phyloP scores from a whole-genome alignment of 2,329 filamentous ascomycete species.

The Lecanicillium sp. region DNA sequence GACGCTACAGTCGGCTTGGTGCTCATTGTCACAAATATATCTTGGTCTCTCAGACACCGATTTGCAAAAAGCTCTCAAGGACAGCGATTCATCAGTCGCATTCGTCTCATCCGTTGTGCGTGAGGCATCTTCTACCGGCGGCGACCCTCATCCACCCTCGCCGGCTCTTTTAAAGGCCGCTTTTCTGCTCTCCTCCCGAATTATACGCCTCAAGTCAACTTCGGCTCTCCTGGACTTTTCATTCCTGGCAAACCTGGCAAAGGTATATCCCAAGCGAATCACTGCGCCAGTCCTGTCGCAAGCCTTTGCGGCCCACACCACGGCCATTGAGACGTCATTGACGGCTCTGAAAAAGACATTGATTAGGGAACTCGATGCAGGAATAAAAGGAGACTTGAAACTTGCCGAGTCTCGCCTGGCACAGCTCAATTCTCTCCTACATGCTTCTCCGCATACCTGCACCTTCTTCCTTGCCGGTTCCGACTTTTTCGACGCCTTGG shows the following conservation, averaged over 20 bases:
- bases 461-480: slow-evolving; percentile 70
- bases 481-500: slow-evolving; percentile 75
- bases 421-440: slow-evolving; percentile 54
- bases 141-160: slow-evolving; percentile 23
- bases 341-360: slow-evolving; percentile 53
- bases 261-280: slow-evolving; percentile 56
- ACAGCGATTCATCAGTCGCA: slow-evolving; percentile 47
- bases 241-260: slow-evolving; percentile 61
- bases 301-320: slow-evolving; percentile 44
- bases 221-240: slow-evolving; percentile 52
- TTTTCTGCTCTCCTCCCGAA: slow-evolving; percentile 55
- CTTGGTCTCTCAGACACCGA: slow-evolving; percentile 48
- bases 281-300: slow-evolving; percentile 39
- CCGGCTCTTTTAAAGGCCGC: slow-evolving; percentile 49
- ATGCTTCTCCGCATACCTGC: slow-evolving; percentile 48
- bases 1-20: slow-evolving; percentile 68
- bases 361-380: slow-evolving; percentile 54
- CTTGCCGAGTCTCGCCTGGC: slow-evolving; percentile 46
- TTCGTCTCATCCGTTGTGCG: slow-evolving; percentile 64
- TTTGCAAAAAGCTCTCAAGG: slow-evolving; percentile 41
- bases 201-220: slow-evolving; percentile 33
- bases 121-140: slow-evolving; percentile 36
- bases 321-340: slow-evolving; percentile 44
- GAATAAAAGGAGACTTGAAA: slow-evolving; percentile 45
- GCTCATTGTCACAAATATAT: slow-evolving; percentile 56